A percentile compares a stretch with the other conserved stretches of the same genome.
phyloP scores from a whole-genome alignment of 495 filamentous ascomycete species.

The Podospora pseudoanserina region DNA sequence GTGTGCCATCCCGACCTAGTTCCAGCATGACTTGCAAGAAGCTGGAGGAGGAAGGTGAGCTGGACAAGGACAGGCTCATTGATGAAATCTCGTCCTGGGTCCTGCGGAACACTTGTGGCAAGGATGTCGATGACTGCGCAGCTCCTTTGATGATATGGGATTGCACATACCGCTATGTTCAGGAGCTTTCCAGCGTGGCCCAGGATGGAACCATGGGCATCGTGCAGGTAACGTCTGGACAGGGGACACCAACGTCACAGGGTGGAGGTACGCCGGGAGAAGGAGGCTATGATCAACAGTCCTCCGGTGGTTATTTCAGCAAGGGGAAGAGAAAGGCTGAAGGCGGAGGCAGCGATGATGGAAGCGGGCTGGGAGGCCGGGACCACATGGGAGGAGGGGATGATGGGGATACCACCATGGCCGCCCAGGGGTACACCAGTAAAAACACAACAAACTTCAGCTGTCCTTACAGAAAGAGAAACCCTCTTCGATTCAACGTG shows the following conservation, averaged over 20 bases:
- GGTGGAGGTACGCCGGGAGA: constrained; percentile 14
- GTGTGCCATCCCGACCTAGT: constrained; percentile 8
- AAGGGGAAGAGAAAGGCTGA: constrained; percentile 34
- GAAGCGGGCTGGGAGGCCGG: constrained; percentile 18
- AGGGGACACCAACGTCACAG: constrained; percentile 18
- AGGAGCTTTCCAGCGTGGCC: constrained; percentile 26
- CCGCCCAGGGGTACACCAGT: constrained; percentile 15
- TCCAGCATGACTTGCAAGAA: constrained; percentile 11
- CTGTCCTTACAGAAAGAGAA: constrained; percentile 39
- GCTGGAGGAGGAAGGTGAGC: constrained; percentile 15
- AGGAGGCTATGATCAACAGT: constrained; percentile 9
- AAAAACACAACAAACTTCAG: constrained; percentile 25
- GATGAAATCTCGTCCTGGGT: constrained; percentile 32
- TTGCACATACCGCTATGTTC: constrained; percentile 29
- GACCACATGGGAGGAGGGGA: constrained; percentile 16
- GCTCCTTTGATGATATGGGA: constrained; percentile 31
- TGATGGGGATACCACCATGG: constrained; percentile 17
- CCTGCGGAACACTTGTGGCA: constrained; percentile 27
- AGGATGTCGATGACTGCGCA: constrained; percentile 30
- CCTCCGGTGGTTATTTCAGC: constrained; percentile 10
- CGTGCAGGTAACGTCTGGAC: constrained; percentile 16
- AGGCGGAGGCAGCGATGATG: constrained; percentile 24
- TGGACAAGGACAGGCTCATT: constrained; percentile 22
- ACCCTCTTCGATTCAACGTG: constrained; percentile 37
- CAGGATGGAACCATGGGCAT: constrained; percentile 20